phyloP scores from a whole-genome alignment of 2,329 filamentous ascomycete species.

The Aspergillus fischeri region DNA sequence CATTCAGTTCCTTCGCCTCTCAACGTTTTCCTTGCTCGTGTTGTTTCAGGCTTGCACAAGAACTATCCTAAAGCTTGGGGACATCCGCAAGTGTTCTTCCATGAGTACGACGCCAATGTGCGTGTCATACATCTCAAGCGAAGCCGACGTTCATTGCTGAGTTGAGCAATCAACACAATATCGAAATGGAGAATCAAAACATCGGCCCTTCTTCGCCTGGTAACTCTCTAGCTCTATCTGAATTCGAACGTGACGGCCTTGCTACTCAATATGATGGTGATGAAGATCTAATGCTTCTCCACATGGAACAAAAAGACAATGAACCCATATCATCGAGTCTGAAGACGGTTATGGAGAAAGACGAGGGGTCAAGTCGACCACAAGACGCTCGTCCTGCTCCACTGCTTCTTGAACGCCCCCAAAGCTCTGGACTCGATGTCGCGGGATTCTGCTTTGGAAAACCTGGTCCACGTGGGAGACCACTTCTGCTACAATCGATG shows the following conservation, averaged over 20 bases:
- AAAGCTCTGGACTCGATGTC: slow-evolving; percentile 26
- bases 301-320: slow-evolving; percentile 13
- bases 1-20: neutral
- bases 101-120: neutral
- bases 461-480: slow-evolving; percentile 21
- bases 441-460: slow-evolving; percentile 32
- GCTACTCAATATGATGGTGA: slow-evolving; percentile 8
- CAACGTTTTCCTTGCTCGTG: neutral
- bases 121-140: neutral
- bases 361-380: slow-evolving; percentile 4
- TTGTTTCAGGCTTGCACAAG: neutral
- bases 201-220: neutral
- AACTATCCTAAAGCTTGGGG: neutral
- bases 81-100: neutral
- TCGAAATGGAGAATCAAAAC: neutral
- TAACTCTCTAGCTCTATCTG: neutral
- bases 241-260: neutral
- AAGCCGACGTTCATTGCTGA: neutral
- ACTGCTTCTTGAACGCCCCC: slow-evolving; percentile 29
- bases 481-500: slow-evolving; percentile 19
- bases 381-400: slow-evolving; percentile 9
- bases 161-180: neutral
- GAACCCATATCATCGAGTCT: slow-evolving; percentile 13
- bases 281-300: slow-evolving; percentile 18
- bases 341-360: slow-evolving; percentile 14